Conservation (phyloP, 345 rosid species). For the Erucastrum elatum region DNA sequence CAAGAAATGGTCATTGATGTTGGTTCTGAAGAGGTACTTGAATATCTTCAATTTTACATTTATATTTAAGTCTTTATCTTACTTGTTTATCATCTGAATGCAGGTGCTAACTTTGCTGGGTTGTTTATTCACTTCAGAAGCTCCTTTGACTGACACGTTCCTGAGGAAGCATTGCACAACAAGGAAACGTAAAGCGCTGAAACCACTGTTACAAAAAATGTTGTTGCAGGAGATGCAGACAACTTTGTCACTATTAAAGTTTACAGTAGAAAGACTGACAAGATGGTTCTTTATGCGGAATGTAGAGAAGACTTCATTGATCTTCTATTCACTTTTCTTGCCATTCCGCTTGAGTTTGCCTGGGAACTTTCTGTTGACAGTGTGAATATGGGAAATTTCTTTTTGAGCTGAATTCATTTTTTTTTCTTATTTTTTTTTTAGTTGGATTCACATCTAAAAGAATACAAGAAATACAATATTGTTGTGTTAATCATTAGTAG, state of each 20-base stretch:
- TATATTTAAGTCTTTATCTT: neutral
- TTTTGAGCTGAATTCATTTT: no score
- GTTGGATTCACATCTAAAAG: no score
- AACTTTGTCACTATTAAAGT: neutral
- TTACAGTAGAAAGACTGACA: neutral
- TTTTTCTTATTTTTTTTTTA: no score
- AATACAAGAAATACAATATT: no score
- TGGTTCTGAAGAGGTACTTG: conserved; percentile 30
- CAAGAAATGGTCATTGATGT: conserved; percentile 22
- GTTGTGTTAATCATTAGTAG: no score
- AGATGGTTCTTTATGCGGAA: conserved; percentile 13
- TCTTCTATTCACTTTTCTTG: conserved; percentile 27
- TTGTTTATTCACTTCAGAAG: conserved; percentile 11
- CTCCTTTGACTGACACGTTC: conserved; percentile 30
- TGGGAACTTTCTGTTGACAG: neutral
- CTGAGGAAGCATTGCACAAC: conserved; percentile 19
- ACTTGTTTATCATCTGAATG: neutral
- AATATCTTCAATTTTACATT: neutral
- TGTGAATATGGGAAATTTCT: neutral
- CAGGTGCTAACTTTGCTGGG: conserved; percentile 28
- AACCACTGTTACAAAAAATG: neutral
- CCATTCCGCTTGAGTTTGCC: conserved; percentile 25
- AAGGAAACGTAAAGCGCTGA: neutral
- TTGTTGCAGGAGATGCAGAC: neutral
- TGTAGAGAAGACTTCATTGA: conserved; percentile 32